Evolutionary conservation across 768 basidiomycete genomes (phyloP).

Genomic region (Boletus edulis): DNA sequence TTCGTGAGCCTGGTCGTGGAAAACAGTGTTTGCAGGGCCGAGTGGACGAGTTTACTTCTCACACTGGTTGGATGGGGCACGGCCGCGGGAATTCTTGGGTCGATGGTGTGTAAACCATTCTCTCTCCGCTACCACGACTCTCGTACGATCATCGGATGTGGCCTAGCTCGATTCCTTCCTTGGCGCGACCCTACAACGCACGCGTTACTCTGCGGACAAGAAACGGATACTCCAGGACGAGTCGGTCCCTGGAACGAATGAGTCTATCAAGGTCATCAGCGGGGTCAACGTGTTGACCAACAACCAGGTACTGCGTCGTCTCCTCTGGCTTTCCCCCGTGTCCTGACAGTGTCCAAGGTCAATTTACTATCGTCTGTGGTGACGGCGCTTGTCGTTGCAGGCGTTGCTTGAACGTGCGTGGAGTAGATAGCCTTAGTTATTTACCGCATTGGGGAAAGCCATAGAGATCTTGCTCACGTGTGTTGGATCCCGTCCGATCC

Average conservation of each 20-base stretch:
- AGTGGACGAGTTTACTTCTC: constrained; percentile 37
- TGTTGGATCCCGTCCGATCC: background rate
- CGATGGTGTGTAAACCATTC: constrained; percentile 50
- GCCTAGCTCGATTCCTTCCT: constrained; percentile 77
- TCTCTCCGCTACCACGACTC: background rate
- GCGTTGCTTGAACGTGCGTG: constrained; percentile 26
- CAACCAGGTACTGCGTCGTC: constrained; percentile 58
- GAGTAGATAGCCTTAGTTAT: too few relatives aligned
- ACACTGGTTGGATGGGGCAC: constrained; percentile 58
- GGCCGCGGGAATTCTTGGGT: constrained; percentile 72
- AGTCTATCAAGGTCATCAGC: constrained; percentile 54
- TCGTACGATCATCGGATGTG: background rate
- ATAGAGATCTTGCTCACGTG: constrained; percentile 21
- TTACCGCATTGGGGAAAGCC: constrained; percentile 22
- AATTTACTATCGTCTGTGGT: constrained; percentile 44
- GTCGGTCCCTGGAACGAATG: constrained; percentile 31
- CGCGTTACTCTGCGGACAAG: constrained; percentile 62
- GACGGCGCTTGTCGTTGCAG: constrained; percentile 36
- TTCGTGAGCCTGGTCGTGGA: constrained; percentile 58
- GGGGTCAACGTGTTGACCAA: constrained; percentile 77
- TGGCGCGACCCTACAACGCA: constrained; percentile 84
- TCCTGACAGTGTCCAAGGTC: constrained; percentile 30
- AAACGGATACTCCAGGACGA: constrained; percentile 66
- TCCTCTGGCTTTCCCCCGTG: background rate
- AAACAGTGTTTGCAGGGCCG: constrained; percentile 49